These are phyloP conservation scores for Nicotiana paniculata DNA, from an alignment of 257 asterid genomes.

Conservation along the genomic window DNA sequence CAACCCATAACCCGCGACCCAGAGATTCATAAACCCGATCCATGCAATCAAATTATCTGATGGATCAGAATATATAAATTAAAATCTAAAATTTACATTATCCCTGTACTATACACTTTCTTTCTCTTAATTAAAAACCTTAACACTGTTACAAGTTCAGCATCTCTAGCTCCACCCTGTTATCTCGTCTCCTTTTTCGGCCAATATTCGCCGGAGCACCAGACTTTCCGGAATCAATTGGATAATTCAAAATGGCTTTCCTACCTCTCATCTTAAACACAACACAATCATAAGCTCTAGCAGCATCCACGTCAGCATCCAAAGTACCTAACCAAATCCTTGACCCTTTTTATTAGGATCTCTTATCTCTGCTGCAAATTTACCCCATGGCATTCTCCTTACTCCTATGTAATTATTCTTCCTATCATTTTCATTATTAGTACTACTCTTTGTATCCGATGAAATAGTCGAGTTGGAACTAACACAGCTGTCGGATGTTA, in stretches of 20 bases:
- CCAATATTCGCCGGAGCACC: conserved; percentile 39
- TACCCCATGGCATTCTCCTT: conserved; percentile 88
- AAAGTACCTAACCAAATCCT: conserved; percentile 88
- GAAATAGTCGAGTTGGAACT: neutral
- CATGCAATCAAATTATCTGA: no score
- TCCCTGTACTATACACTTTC: neutral
- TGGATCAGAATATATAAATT: no score
- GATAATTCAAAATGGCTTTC: conserved; percentile 73
- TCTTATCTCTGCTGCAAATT: conserved; percentile 82
- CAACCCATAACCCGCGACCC: no score
- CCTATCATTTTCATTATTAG: neutral
- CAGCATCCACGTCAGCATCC: conserved; percentile 60
- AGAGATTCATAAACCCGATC: no score
- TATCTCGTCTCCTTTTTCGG: conserved; percentile 43
- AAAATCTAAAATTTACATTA: no score
- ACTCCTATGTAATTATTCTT: conserved; percentile 61
- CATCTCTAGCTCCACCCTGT: neutral
- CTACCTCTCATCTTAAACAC: conserved; percentile 81
- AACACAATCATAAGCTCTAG: conserved; percentile 81
- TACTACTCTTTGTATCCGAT: neutral
- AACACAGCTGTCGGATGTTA: neutral
- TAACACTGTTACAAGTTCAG: neutral
- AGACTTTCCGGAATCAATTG: conserved; percentile 64
- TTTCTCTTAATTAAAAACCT: neutral
- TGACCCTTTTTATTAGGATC: conserved; percentile 69